Evolutionary conservation across 2,329 filamentous ascomycete species (phyloP).

Genomic region (Xylariaceae sp.): DNA sequence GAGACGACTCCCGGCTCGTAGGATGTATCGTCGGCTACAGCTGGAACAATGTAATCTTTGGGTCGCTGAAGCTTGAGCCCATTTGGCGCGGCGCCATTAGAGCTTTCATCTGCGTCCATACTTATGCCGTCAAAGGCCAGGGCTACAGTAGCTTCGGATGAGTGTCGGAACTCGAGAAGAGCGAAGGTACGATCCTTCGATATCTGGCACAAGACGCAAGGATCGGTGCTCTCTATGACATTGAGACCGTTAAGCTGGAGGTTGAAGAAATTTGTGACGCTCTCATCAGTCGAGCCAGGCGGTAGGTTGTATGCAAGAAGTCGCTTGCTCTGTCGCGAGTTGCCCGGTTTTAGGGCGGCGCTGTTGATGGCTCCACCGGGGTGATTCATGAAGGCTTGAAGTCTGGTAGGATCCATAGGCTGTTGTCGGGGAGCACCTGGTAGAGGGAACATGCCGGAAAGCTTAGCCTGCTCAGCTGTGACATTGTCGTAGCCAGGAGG

Average conservation of each 20-base stretch:
- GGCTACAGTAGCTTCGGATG: conserved; percentile 85
- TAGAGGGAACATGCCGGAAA: conserved; percentile 98
- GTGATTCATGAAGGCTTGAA: conserved; percentile 94
- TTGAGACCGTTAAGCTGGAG: conserved; percentile 96
- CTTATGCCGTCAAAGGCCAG: conserved; percentile 84
- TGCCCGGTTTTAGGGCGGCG: conserved; percentile 83
- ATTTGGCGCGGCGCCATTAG: conserved; percentile 49
- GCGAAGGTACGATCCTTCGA: conserved; percentile 77
- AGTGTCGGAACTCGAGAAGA: conserved; percentile 83
- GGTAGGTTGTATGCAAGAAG: conserved; percentile 85
- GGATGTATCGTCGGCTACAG: conserved; percentile 66
- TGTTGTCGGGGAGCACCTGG: conserved; percentile 93
- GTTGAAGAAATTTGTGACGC: conserved; percentile 83
- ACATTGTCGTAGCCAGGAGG: conserved; percentile 97
- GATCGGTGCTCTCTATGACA: conserved; percentile 76
- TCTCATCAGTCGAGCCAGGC: conserved; percentile 67
- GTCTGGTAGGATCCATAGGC: conserved; percentile 87
- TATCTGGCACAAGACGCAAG: conserved; percentile 79
- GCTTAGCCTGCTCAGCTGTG: conserved; percentile 95
- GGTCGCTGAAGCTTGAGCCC: conserved; percentile 79
- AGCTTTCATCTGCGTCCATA: conserved; percentile 70
- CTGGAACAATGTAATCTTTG: conserved; percentile 95
- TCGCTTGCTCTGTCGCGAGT: conserved; percentile 90
- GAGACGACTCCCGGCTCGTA: conserved; percentile 75
- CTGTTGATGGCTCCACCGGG: conserved; percentile 67